A percentile compares a stretch with the other conserved stretches of the same genome.
Conservation (phyloP, 257 asterid genomes). For the Solanum chiquidenum region DNA sequence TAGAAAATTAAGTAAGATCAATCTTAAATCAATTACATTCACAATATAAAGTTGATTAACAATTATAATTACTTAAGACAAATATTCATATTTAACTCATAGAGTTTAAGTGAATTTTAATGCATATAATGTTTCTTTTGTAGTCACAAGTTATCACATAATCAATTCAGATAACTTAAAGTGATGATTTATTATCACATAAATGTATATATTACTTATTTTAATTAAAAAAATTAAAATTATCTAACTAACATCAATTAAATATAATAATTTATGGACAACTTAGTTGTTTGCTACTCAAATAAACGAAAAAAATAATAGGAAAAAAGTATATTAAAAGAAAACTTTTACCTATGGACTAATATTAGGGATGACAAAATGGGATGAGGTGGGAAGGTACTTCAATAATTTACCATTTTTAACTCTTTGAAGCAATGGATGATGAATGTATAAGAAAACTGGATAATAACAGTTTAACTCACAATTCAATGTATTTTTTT, state of each 20-base stretch:
- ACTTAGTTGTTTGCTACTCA: too few relatives aligned
- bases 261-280: too few relatives aligned
- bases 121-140: not conserved
- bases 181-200: not conserved
- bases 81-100: not conserved
- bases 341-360: not conserved
- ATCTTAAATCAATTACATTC: not conserved
- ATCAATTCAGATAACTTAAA: not conserved
- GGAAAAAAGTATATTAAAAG: too few relatives aligned
- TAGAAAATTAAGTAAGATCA: not conserved
- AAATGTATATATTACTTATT: too few relatives aligned
- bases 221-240: too few relatives aligned
- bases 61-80: not conserved
- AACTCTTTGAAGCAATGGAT: not conserved
- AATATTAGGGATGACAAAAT: not conserved
- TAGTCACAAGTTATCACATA: not conserved
- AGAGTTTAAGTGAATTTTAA: not conserved
- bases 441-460: too few relatives aligned
- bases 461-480: not conserved
- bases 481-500: not conserved
- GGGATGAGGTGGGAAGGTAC: not conserved
- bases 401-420: too few relatives aligned
- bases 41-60: not conserved
- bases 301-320: too few relatives aligned
- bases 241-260: too few relatives aligned